Base-by-base conservation (phyloP, 2,329 filamentous ascomycete species). In the Scorias spongiosa region DNA sequence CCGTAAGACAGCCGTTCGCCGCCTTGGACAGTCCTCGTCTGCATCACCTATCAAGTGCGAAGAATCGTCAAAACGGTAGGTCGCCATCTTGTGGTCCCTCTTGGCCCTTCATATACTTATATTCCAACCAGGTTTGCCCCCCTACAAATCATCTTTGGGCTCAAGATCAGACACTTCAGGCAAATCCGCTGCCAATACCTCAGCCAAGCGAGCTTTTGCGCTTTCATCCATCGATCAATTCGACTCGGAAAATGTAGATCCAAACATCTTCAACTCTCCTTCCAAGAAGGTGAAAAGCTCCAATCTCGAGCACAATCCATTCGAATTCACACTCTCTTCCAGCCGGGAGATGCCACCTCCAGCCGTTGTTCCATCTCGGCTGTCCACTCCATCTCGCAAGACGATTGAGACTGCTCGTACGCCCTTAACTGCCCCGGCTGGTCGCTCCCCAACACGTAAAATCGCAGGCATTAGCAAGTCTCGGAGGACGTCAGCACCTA, bases 371-470 rank as follows among this genome's bases (percentile, higher is more conserved):
- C 49, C 52, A 20, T 50, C 54, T 30, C 53, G 54, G 29, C 43
- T 54, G n/a, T 45, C 45, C 37, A 67, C 64, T 12, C 65, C 64
- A 11, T 55, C 62, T 34, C 58, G 45, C 57, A 61, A 50, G 48
- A 60, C 57, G 44, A 61, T 59, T 40, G 62, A 64, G 10, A 65
- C 67, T 2, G 62, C 66, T 44, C 66, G 67, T 45, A 60, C 57
- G 46, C 63, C 61, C 39, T 44, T 54, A 47, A 61, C 76, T 40
- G 76, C 81, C n/a, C 81, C 82, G 36, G 84, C 83, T 52, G 84
- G 86, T 40, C 83, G 86, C 49, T 91, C 85, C 2, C 85, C 86
- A 2, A 82, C 80, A 55, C 63, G 70, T 54, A 87, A 85, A 65
- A 76, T 78, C 47, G 69, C 78, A 26, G 76, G 78, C 42, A 76